These are phyloP conservation scores for Trametes meyenii DNA, from an alignment of 768 basidiomycete genomes.

Conservation along the genomic window DNA sequence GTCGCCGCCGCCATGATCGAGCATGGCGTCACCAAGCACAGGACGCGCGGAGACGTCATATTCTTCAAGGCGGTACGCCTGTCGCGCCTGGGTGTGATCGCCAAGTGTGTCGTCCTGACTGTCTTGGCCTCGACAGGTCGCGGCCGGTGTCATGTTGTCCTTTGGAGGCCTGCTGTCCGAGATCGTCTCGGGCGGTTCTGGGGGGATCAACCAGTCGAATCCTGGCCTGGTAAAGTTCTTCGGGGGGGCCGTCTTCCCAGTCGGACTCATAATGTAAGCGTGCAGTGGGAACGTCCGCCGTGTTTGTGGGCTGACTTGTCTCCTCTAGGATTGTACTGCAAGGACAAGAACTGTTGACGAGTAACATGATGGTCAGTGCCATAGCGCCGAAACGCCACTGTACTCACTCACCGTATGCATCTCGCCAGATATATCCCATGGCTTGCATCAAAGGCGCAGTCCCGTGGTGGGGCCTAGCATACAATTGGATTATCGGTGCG, in stretches of 20 bases:
- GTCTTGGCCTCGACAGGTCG: constrained; percentile 45
- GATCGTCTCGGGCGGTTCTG: constrained; percentile 62
- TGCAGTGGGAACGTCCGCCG: not conserved
- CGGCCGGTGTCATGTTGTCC: constrained; percentile 74
- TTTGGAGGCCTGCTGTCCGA: constrained; percentile 70
- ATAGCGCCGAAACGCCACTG: not conserved
- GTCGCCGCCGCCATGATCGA: constrained; percentile 62
- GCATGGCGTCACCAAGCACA: constrained; percentile 62
- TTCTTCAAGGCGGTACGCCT: constrained; percentile 70
- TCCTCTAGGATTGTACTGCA: constrained; percentile 67
- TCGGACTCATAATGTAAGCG: constrained; percentile 73
- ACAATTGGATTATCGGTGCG: constrained; percentile 72
- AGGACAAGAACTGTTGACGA: constrained; percentile 71
- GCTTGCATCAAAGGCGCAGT: constrained; percentile 59
- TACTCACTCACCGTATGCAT: not conserved
- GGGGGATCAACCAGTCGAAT: constrained; percentile 50
- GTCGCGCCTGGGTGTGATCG: not conserved
- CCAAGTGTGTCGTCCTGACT: not conserved
- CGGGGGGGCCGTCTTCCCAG: constrained; percentile 72
- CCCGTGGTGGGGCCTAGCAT: constrained; percentile 69
- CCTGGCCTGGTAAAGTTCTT: constrained; percentile 71
- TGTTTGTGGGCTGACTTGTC: not conserved
- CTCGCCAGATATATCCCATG: constrained; percentile 67
- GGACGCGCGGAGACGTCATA: constrained; percentile 56
- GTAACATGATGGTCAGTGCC: constrained; percentile 68